Conservation (phyloP, 228 moss, liverwort and hornwort genomes). For the Sphagnum fallax region DNA sequence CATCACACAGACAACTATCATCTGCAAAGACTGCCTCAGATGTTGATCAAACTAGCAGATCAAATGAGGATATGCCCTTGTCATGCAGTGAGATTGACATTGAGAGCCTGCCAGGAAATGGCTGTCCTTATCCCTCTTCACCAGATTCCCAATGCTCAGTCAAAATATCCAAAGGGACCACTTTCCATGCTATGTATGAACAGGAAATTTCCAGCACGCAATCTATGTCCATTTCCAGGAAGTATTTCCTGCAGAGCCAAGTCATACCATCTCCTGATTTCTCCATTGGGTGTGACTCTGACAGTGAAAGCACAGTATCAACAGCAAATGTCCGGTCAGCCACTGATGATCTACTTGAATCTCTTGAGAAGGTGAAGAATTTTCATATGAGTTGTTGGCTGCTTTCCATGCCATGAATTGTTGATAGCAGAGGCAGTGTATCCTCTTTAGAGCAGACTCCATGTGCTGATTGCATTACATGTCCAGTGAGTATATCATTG, state of each 20-base stretch:
- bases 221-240: conserved; percentile 35
- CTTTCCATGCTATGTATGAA: conserved; percentile 6
- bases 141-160: conserved; percentile 8
- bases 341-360: conserved; percentile 5
- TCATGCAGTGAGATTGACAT: conserved; percentile 5
- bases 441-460: background rate
- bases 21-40: conserved; percentile 23
- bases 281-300: conserved; percentile 20
- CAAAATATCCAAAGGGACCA: conserved; percentile 2
- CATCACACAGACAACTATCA: conserved; percentile 12
- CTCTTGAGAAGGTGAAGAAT: conserved; percentile 18
- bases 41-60: conserved; percentile 5
- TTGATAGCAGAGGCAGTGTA: too few relatives aligned
- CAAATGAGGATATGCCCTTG: conserved; percentile 10
- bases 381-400: background rate
- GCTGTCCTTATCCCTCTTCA: conserved; percentile 17
- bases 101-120: conserved; percentile 11
- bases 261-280: conserved; percentile 8
- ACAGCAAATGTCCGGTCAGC: conserved; percentile 8
- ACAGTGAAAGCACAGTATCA: conserved; percentile 24
- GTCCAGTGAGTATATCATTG: background rate
- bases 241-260: conserved; percentile 43
- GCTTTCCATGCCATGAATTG: too few relatives aligned
- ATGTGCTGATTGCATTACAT: background rate
- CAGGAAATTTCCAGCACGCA: conserved; percentile 12